Conservation (phyloP, 169 alveolate species). For the Cryptosporidium xiaoi region DNA sequence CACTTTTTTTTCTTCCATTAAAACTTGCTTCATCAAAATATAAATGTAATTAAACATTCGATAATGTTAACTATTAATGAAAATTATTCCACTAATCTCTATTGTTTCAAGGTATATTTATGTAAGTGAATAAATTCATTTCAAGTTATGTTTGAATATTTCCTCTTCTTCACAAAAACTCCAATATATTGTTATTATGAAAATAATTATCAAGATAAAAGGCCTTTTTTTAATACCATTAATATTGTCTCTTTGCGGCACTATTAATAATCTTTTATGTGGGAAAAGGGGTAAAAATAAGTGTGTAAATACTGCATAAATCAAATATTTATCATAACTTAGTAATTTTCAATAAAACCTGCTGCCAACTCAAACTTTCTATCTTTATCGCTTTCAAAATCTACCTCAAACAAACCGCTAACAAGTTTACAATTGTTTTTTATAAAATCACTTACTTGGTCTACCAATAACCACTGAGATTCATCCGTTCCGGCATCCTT, state of each 20-base stretch:
- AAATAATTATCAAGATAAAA: too few species aligned
- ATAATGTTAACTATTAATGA: too few species aligned
- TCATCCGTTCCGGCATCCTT: constrained; percentile 70
- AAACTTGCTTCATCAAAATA: too few species aligned
- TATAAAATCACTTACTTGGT: constrained; percentile 10
- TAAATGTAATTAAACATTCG: too few species aligned
- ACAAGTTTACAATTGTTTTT: constrained; percentile 6
- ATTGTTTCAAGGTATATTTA: too few species aligned
- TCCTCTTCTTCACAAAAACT: too few species aligned
- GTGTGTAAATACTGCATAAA: neutral
- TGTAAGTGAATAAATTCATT: too few species aligned
- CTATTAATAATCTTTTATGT: constrained; percentile 7
- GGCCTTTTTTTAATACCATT: constrained; percentile 6
- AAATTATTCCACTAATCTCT: too few species aligned
- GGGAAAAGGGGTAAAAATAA: constrained; percentile 40
- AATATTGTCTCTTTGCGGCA: constrained; percentile 1
- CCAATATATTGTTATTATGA: too few species aligned
- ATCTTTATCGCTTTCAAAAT: neutral
- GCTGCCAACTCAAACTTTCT: neutral
- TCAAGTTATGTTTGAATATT: too few species aligned
- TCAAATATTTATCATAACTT: neutral
- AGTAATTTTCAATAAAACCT: neutral
- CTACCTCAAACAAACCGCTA: constrained; percentile 40
- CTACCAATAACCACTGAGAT: constrained; percentile 49
- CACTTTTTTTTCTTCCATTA: too few species aligned